These are phyloP conservation scores for Coleophoma crateriformis DNA, from an alignment of 2,329 filamentous ascomycete genomes.

Conservation along the genomic window DNA sequence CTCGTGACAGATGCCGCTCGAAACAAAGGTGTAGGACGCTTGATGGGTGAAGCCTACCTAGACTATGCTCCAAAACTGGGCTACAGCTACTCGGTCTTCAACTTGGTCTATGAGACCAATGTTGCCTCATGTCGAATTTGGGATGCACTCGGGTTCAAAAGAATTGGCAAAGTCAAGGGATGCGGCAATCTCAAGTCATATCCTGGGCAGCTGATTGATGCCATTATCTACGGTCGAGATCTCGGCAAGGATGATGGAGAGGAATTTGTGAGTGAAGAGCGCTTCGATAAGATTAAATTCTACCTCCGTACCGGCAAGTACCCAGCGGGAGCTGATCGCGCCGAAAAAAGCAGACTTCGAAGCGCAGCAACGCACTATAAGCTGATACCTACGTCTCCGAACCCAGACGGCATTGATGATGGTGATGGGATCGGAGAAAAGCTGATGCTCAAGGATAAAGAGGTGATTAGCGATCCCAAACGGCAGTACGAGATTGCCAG, in stretches of 20 bases:
- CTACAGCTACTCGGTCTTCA: conserved; percentile 71
- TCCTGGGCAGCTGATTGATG: conserved; percentile 47
- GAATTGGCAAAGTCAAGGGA: conserved; percentile 59
- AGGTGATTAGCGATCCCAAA: conserved; percentile 86
- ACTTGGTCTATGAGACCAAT: conserved; percentile 71
- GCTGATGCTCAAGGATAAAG: conserved; percentile 95
- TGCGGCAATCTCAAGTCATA: conserved; percentile 46
- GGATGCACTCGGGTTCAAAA: conserved; percentile 69
- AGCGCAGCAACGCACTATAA: conserved; percentile 96
- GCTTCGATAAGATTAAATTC: conserved; percentile 97
- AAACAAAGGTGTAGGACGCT: conserved; percentile 47
- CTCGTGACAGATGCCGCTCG: conserved; percentile 49
- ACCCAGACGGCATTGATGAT: background rate
- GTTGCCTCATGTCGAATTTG: conserved; percentile 67
- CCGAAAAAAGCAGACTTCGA: conserved; percentile 89
- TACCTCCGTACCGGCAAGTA: conserved; percentile 95
- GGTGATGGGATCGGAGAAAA: conserved; percentile 49
- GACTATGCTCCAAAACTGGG: conserved; percentile 54
- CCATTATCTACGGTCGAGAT: conserved; percentile 59
- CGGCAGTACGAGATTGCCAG: conserved; percentile 87
- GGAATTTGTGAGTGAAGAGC: conserved; percentile 86
- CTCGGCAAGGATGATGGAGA: conserved; percentile 52
- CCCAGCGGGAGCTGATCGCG: conserved; percentile 85
- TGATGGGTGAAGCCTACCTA: conserved; percentile 52
- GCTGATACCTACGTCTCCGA: conserved; percentile 46